These are phyloP conservation scores for sunflower (Helianthus annuus) DNA, from an alignment of 129 eudicot genomes.

Conservation along the genomic window DNA sequence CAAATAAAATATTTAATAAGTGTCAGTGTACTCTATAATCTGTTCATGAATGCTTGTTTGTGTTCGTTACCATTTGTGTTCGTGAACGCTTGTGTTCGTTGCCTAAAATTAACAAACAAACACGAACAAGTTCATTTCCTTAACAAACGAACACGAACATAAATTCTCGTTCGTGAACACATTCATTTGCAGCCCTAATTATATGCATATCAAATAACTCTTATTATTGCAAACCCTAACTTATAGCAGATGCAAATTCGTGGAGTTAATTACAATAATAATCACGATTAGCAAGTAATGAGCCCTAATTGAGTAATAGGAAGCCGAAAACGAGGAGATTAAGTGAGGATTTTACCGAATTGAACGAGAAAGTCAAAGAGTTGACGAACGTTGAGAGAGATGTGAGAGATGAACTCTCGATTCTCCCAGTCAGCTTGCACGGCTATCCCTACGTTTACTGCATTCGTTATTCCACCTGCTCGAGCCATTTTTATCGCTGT, in stretches of 20 bases:
- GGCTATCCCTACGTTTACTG: constrained; percentile 97
- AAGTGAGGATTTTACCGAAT: constrained; percentile 50
- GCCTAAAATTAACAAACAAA: too few relatives aligned
- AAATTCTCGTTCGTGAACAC: too few relatives aligned
- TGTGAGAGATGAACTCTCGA: constrained; percentile 86
- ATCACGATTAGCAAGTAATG: not conserved
- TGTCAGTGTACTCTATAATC: too few relatives aligned
- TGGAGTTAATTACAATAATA: not conserved
- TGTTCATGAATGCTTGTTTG: too few relatives aligned
- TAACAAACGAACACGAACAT: too few relatives aligned
- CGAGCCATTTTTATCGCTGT: constrained; percentile 46
- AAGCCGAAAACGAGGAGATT: constrained; percentile 10
- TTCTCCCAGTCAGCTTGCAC: constrained; percentile 98
- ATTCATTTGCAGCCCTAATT: too few relatives aligned
- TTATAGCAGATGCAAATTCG: constrained; percentile 1
- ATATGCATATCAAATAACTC: too few relatives aligned
- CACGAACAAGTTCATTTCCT: too few relatives aligned
- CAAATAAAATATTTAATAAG: too few relatives aligned
- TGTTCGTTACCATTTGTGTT: too few relatives aligned
- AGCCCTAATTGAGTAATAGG: constrained; percentile 10
- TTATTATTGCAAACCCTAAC: too few relatives aligned
- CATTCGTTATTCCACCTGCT: constrained; percentile 91
- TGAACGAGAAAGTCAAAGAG: constrained; percentile 92
- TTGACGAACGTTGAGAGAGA: constrained; percentile 88
- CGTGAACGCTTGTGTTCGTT: too few relatives aligned